Evolutionary conservation across 352 stramenopile genomes (phyloP).

Genomic region (Pythium folliculosum): DNA sequence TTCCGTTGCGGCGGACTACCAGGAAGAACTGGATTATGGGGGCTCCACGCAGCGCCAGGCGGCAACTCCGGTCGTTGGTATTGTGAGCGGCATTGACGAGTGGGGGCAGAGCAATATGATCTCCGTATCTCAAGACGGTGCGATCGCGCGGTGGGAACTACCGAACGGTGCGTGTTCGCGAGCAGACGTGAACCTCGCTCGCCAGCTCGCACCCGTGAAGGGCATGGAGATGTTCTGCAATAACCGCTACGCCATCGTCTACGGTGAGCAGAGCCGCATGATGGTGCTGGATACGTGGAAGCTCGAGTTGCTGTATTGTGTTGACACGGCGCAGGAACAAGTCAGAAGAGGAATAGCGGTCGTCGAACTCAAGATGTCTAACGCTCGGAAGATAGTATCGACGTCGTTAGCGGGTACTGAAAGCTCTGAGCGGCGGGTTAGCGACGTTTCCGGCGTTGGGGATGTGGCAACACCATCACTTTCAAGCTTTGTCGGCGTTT

Average conservation of each 20-base stretch:
- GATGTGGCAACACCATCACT: not conserved
- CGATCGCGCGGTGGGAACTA: slow-evolving; percentile 63
- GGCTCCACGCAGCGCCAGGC: not conserved
- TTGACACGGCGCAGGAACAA: slow-evolving; percentile 81
- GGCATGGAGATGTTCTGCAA: slow-evolving; percentile 80
- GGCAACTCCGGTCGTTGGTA: slow-evolving; percentile 46
- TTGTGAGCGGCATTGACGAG: slow-evolving; percentile 73
- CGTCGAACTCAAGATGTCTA: slow-evolving; percentile 50
- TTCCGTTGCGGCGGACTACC: slow-evolving; percentile 5
- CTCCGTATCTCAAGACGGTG: slow-evolving; percentile 54
- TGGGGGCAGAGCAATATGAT: slow-evolving; percentile 78
- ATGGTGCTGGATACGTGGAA: slow-evolving; percentile 84
- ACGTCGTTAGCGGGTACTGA: slow-evolving; percentile 23
- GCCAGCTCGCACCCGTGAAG: slow-evolving; percentile 61
- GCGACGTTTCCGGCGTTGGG: slow-evolving; percentile 1
- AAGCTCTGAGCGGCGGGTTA: slow-evolving; percentile 14
- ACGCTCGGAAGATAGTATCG: slow-evolving; percentile 15
- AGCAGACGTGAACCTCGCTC: slow-evolving; percentile 51
- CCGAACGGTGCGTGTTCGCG: slow-evolving; percentile 64
- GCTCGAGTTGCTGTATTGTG: slow-evolving; percentile 67
- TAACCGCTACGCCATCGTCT: slow-evolving; percentile 65
- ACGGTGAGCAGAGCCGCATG: slow-evolving; percentile 67
- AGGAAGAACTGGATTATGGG: slow-evolving; percentile 14
- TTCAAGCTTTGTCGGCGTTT: slow-evolving; percentile 22
- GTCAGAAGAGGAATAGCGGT: slow-evolving; percentile 69